phyloP scores from a whole-genome alignment of 1,284 basidiomycete species.

The Ustanciosporium gigantosporum region DNA sequence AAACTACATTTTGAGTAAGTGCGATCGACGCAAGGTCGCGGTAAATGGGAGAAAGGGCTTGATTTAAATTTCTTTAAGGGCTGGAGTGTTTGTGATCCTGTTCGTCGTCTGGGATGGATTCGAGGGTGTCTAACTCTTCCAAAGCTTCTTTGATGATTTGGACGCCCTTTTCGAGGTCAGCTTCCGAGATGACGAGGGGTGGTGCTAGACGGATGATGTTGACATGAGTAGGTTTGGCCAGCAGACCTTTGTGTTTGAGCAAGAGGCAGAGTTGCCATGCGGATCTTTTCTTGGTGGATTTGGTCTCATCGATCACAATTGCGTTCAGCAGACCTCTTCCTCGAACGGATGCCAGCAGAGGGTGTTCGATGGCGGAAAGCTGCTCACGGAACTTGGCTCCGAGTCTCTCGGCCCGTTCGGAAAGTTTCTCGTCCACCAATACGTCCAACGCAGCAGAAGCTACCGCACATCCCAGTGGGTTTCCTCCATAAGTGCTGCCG shows the following conservation, averaged over 20 bases:
- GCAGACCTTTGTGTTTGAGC: constrained; percentile 83
- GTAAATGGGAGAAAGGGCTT: too few relatives aligned
- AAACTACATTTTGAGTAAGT: too few relatives aligned
- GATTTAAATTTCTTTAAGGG: too few relatives aligned
- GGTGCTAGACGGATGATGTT: constrained; percentile 97
- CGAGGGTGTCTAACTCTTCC: constrained; percentile 72
- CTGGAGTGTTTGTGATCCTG: too few relatives aligned
- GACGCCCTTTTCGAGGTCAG: constrained; percentile 76
- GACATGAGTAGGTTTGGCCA: constrained; percentile 94
- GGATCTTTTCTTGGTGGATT: constrained; percentile 74
- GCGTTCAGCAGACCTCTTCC: constrained; percentile 90
- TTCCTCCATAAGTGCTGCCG: constrained; percentile 80
- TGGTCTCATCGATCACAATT: constrained; percentile 84
- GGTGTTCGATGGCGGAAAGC: constrained; percentile 62
- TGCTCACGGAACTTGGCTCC: constrained; percentile 73
- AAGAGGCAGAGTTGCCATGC: constrained; percentile 96
- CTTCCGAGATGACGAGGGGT: constrained; percentile 86
- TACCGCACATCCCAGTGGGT: constrained; percentile 92
- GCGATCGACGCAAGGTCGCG: too few relatives aligned
- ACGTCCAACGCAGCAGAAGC: constrained; percentile 88
- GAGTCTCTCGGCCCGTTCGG: constrained; percentile 74
- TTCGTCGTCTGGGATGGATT: constrained; percentile 53
- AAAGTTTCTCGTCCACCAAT: constrained; percentile 81
- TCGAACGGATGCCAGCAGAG: constrained; percentile 72
- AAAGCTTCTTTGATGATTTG: constrained; percentile 77